A percentile compares a stretch with the other conserved stretches of the same genome.
phyloP scores from a whole-genome alignment of 2,329 filamentous ascomycete species.

The Graphiopsis chlorocephala region DNA sequence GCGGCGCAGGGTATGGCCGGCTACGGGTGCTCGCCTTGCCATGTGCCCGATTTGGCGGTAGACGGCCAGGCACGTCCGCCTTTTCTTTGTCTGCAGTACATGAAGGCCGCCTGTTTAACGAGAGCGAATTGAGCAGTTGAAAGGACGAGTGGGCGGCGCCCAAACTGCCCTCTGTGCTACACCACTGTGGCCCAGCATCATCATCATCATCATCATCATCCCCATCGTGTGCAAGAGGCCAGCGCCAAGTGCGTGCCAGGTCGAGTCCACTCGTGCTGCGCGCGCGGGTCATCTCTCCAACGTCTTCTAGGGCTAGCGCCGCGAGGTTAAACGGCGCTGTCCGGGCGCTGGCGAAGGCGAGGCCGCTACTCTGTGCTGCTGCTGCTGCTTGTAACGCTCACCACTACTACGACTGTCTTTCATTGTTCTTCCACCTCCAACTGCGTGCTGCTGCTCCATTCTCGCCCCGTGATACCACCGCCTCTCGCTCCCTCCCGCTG shows the following conservation, averaged over 20 bases:
- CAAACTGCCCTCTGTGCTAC: conserved; percentile 4
- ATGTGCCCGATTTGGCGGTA: conserved; percentile 7
- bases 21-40: conserved; percentile 7
- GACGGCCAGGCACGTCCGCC: conserved; percentile 5
- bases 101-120: background rate
- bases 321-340: conserved; percentile 11
- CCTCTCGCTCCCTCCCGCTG: background rate
- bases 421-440: conserved; percentile 1
- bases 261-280: background rate
- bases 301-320: conserved; percentile 13
- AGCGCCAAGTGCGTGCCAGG: conserved; percentile 6
- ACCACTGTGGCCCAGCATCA: background rate
- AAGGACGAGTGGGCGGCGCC: background rate
- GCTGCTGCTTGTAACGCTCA: background rate
- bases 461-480: background rate
- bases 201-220: background rate
- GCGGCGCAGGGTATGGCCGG: background rate
- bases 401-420: conserved; percentile 4
- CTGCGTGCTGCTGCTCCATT: conserved; percentile 2
- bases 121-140: background rate
- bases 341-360: conserved; percentile 12
- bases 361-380: conserved; percentile 4
- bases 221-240: background rate
- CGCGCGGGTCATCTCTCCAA: conserved; percentile 1
- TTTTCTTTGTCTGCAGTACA: conserved; percentile 7